Evolutionary conservation across 2,329 filamentous ascomycete species (phyloP), one percentile per base, ranked within the genome.

Genomic region (Graphilbum ipis-grandicollis): DNA sequence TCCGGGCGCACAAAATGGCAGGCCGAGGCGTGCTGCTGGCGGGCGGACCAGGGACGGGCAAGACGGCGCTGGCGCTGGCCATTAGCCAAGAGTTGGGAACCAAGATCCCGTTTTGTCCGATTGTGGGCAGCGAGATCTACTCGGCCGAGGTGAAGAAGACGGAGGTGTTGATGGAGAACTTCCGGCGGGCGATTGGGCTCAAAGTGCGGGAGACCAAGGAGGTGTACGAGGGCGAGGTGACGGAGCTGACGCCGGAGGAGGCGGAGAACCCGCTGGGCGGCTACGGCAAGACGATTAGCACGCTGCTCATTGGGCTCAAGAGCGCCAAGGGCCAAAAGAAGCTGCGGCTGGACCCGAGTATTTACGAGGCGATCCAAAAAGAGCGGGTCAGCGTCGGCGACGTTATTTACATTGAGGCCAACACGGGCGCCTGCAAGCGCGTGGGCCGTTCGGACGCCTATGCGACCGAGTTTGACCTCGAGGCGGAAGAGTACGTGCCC

Each of bases 111-210:
- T 98, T 98, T 56, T 94, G 90, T 58, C 86, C 88, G 29, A 96
- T 98, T 53, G 90, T 94, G 37, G 90, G 86, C 49, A 94, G 86
- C 65, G 90, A 98, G 60, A 80, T 98, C 50, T 98, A 94, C 63
- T 93, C 84, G 48, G 79, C 88, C 33, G 90, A 98, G 60, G 86
- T 98, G 45, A 98, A 98, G 74, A 98, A 98, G 74, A 98, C 90
- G 35, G 90, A 98, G 59, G 80, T 93, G 47, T 64, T 98, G 54
- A 96, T 96, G 90, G 90, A 98, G 68, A 96, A 96, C 64, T 98
- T 98, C 59, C 74, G 90, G 55, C 71, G 90, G 53, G 90, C 90
- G 41, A 98, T 98, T 56, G 90, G 88, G 25, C 69, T 98, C 47
- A 86, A 93, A 54, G 90, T 98, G 47, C 84, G 90, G 51, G 90